Percentiles rank a stretch among this genome's conserved stretches.
Conservation (phyloP, 2,329 filamentous ascomycete species). For the Didymella arachidicola region DNA sequence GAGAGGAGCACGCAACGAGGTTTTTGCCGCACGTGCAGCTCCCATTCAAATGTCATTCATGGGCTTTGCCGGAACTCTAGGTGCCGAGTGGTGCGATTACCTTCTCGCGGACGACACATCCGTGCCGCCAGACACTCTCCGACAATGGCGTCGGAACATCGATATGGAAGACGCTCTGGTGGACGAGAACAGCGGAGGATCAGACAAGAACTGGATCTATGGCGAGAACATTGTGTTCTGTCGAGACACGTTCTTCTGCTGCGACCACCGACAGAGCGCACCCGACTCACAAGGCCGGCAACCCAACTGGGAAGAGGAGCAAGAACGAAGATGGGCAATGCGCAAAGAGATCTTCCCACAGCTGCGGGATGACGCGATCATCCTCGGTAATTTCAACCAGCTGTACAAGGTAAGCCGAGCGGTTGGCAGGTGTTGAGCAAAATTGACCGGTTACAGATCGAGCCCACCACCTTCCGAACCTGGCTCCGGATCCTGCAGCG, state of each 20-base stretch:
- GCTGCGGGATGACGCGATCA: slow-evolving; percentile 82
- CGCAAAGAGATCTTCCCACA: slow-evolving; percentile 88
- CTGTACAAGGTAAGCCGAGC: slow-evolving; percentile 80
- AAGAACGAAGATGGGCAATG: slow-evolving; percentile 85
- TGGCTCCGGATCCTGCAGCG: slow-evolving; percentile 91
- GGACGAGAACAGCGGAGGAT: slow-evolving; percentile 71
- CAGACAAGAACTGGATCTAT: slow-evolving; percentile 86
- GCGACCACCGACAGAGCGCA: slow-evolving; percentile 92
- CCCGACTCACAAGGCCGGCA: slow-evolving; percentile 70
- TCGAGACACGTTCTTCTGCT: slow-evolving; percentile 96
- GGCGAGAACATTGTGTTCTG: slow-evolving; percentile 97
- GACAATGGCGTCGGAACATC: slow-evolving; percentile 79
- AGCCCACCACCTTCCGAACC: slow-evolving; percentile 92
- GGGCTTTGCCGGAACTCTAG: slow-evolving; percentile 95
- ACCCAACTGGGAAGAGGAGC: slow-evolving; percentile 84
- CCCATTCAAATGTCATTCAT: slow-evolving; percentile 99
- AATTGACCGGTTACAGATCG: slow-evolving; percentile 70
- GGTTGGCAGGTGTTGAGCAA: not conserved
- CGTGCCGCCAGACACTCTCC: slow-evolving; percentile 80
- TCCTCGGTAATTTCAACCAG: slow-evolving; percentile 98
- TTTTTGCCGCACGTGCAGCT: slow-evolving; percentile 92
- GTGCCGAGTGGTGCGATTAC: slow-evolving; percentile 99
- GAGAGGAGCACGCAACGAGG: slow-evolving; percentile 92
- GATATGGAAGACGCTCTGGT: slow-evolving; percentile 72
- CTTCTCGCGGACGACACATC: slow-evolving; percentile 89